Conservation (phyloP, 169 alveolate genomes). For the Eimeria maxima region DNA sequence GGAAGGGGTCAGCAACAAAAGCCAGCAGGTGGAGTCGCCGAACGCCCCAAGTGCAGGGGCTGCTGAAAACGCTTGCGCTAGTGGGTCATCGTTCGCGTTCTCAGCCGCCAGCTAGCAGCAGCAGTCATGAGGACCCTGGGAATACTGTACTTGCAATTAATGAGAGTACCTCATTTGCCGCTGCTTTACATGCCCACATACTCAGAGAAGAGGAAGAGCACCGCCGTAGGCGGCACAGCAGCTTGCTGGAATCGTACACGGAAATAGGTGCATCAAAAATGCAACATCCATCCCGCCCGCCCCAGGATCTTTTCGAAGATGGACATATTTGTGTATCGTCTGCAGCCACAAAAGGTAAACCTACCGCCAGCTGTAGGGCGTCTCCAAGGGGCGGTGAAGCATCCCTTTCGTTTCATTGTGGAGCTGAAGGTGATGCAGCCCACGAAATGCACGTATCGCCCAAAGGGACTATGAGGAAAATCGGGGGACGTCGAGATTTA, state of each 20-base stretch:
- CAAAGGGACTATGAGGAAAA: not conserved
- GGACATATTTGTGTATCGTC: not conserved
- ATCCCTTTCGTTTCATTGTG: not conserved
- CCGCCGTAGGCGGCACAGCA: slow-evolving; percentile 77
- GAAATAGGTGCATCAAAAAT: not conserved
- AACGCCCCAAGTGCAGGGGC: slow-evolving; percentile 23
- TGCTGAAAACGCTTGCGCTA: not conserved
- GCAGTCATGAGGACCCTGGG: not conserved
- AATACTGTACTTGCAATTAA: not conserved
- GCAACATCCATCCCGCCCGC: not conserved
- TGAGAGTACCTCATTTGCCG: not conserved
- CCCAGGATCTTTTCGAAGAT: not conserved
- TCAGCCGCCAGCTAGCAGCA: slow-evolving; percentile 26
- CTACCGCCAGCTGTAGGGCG: not conserved
- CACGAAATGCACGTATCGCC: not conserved
- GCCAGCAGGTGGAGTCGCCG: not conserved
- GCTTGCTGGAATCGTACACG: not conserved
- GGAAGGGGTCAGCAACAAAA: not conserved
- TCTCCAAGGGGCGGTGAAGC: not conserved
- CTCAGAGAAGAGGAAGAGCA: slow-evolving; percentile 60
- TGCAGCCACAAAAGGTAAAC: not conserved
- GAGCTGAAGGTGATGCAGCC: not conserved
- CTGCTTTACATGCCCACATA: slow-evolving; percentile 60
- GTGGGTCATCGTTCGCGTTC: slow-evolving; percentile 34
- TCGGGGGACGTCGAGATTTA: not conserved